Conservation (phyloP, 352 stramenopile species). For the Globisporangium cystogenes region DNA sequence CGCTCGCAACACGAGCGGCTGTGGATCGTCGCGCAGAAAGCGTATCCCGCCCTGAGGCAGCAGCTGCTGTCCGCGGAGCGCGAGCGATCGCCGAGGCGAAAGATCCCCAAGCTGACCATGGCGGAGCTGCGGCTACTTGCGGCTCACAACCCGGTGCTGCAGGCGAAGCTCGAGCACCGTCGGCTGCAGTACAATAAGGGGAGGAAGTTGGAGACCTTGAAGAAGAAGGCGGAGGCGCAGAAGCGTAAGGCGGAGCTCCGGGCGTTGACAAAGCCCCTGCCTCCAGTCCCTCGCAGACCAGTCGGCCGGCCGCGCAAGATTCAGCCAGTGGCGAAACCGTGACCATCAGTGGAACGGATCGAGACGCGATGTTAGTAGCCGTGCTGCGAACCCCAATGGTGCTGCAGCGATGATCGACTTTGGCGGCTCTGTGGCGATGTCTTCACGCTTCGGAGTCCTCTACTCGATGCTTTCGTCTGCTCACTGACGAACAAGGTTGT, state of each 20-base stretch:
- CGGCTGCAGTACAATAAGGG: not conserved
- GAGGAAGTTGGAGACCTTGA: not conserved
- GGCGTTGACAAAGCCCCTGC: not conserved
- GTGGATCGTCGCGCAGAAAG: not conserved
- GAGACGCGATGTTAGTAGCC: too few species aligned
- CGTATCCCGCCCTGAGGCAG: not conserved
- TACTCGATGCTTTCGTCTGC: too few species aligned
- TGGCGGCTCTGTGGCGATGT: too few species aligned
- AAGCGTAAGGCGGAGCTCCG: not conserved
- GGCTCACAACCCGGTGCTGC: not conserved
- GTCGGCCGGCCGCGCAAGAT: slow-evolving; percentile 4
- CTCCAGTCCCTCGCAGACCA: not conserved
- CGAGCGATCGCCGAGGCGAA: slow-evolving; percentile 1
- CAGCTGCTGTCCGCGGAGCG: slow-evolving; percentile 4
- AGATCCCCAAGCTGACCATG: not conserved
- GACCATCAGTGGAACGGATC: too few species aligned
- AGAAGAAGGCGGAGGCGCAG: not conserved
- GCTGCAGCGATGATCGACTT: too few species aligned
- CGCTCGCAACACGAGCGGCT: slow-evolving; percentile 5
- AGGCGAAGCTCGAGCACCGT: not conserved
- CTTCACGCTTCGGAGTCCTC: too few species aligned
- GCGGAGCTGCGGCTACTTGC: not conserved
- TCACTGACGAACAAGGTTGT: too few species aligned
- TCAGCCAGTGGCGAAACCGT: too few species aligned
- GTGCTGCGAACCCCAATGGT: too few species aligned